Evolutionary conservation across 2,329 filamentous ascomycete species (phyloP).

Genomic region (Alternaria sp.): DNA sequence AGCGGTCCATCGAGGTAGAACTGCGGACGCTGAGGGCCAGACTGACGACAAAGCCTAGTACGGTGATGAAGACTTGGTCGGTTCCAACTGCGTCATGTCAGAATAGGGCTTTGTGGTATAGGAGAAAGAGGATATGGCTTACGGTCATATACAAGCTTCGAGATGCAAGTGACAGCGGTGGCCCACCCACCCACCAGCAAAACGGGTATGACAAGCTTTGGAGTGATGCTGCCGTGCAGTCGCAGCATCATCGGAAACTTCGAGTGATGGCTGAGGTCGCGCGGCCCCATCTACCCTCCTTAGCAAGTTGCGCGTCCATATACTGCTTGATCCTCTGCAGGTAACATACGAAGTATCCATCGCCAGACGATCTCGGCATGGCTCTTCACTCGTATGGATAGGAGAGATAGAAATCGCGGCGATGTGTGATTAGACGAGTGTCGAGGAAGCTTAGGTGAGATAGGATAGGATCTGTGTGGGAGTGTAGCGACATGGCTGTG

Average conservation of each 20-base stretch:
- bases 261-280: slow-evolving; percentile 73
- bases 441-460: neutral
- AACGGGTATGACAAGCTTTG: slow-evolving; percentile 74
- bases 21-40: slow-evolving; percentile 75
- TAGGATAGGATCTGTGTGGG: neutral
- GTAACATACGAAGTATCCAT: neutral
- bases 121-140: neutral
- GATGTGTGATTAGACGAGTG: neutral
- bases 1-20: slow-evolving; percentile 76
- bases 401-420: neutral
- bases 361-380: neutral
- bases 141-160: slow-evolving; percentile 50
- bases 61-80: slow-evolving; percentile 71
- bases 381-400: neutral
- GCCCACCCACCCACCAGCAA: slow-evolving; percentile 68
- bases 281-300: slow-evolving; percentile 58
- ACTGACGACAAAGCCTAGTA: slow-evolving; percentile 81
- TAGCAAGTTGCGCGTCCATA: slow-evolving; percentile 4
- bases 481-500: neutral
- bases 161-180: slow-evolving; percentile 64
- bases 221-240: slow-evolving; percentile 75
- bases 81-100: slow-evolving; percentile 57
- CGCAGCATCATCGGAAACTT: slow-evolving; percentile 78
- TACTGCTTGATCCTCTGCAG: neutral
- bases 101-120: neutral